These are phyloP conservation scores for Beauveria asiatica DNA, from an alignment of 2,329 filamentous ascomycete genomes.

Conservation along the genomic window DNA sequence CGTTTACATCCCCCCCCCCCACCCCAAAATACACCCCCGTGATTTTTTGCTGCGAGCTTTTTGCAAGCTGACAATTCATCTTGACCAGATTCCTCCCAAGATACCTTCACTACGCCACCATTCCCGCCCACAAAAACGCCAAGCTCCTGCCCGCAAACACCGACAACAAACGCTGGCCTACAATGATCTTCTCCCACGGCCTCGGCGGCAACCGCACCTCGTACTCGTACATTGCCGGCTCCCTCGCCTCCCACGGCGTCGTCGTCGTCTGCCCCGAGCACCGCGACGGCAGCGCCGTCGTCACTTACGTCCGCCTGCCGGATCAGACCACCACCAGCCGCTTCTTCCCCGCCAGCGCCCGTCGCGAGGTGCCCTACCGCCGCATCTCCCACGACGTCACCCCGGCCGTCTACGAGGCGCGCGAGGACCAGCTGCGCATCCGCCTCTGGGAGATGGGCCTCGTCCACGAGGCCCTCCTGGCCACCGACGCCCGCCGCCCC, in stretches of 20 bases:
- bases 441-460: conserved; percentile 72
- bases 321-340: conserved; percentile 29
- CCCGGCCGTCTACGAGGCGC: conserved; percentile 55
- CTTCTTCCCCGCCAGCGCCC: conserved; percentile 18
- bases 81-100: conserved; percentile 53
- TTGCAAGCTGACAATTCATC: no score
- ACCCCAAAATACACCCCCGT: no score
- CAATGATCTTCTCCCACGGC: conserved; percentile 80
- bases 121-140: conserved; percentile 66
- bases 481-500: conserved; percentile 49
- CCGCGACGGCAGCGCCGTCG: conserved; percentile 69
- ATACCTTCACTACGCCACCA: conserved; percentile 63
- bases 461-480: conserved; percentile 58
- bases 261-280: conserved; percentile 78
- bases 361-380: conserved; percentile 37
- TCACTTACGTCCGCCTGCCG: conserved; percentile 62
- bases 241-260: conserved; percentile 70
- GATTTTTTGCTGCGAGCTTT: no score
- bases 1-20: no score
- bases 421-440: conserved; percentile 65
- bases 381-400: conserved; percentile 54
- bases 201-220: conserved; percentile 73
- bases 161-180: conserved; percentile 57
- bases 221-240: conserved; percentile 75
- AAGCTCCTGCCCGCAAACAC: conserved; percentile 44